Percentiles rank a stretch among this genome's conserved stretches.
Conservation (phyloP, 257 asterid species). For the Solanum virginianum region DNA sequence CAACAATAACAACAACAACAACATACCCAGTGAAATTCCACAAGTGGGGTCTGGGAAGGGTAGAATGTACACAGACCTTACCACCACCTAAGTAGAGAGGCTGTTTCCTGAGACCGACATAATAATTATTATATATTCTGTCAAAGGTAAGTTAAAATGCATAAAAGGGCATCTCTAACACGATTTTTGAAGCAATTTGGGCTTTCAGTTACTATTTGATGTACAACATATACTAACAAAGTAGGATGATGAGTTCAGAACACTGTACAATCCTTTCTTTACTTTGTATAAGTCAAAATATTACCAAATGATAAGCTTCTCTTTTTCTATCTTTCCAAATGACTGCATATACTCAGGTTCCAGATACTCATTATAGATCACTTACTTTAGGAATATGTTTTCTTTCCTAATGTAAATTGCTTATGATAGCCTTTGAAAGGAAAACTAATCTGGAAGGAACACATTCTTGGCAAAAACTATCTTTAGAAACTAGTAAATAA, state of each 20-base stretch:
- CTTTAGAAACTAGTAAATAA: background rate
- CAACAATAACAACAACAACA: too few species aligned
- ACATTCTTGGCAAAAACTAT: background rate
- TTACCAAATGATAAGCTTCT: background rate
- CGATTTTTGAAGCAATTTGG: too few species aligned
- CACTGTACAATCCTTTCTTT: background rate
- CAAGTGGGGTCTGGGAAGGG: too few species aligned
- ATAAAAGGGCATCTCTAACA: too few species aligned
- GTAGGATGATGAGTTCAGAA: background rate
- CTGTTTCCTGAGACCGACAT: too few species aligned
- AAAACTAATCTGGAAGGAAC: background rate
- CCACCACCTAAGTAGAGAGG: too few species aligned
- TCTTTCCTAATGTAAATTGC: background rate
- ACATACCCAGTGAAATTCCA: too few species aligned
- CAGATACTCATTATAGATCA: background rate
- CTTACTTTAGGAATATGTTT: background rate
- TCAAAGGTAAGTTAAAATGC: too few species aligned
- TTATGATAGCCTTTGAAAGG: background rate
- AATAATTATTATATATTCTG: too few species aligned
- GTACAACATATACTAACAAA: background rate
- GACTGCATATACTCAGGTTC: background rate
- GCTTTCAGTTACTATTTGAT: background rate
- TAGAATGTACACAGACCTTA: too few species aligned
- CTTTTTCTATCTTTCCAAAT: background rate
- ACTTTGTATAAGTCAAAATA: background rate